Evolutionary conservation across 192 early-diverging fungal species (phyloP), one percentile per base, ranked within the genome.

Genomic region (Chytriomyces confervae): DNA sequence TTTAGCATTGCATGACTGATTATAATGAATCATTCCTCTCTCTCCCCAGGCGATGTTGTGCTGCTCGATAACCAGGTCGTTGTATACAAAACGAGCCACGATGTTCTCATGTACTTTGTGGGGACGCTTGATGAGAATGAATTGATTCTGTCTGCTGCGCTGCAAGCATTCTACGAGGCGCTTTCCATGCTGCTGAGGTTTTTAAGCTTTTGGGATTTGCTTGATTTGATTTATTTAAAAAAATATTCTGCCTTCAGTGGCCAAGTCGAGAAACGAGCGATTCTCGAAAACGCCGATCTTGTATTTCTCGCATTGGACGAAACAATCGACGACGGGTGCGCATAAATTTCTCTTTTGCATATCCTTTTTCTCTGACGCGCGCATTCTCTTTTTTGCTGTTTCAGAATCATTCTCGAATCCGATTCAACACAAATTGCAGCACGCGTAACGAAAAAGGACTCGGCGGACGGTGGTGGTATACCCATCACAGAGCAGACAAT

Each of bases 121-220:
- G 96, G 95, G 3, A 91, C 90, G 43, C 84, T 89, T 18, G 95
- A 99, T 69, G 95, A 98, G 81, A 99, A 99, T 84, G 97, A 99
- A 84, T 81, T 97, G 23, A 88, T 98, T 81, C 89, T 99, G 61
- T 80, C 83, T 43, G 86, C 88, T 47, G 91, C 94, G 64, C 84
- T 99, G 80, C 91, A 89, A 47, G 89, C 91, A 13, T 92, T 93
- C 77, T 91, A 92, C 50, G 97, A 99, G 70, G 92, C 95, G 0
- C 89, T 96, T 5, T 92, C 91, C 61, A 91, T 90, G 74, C 80
- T 96, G 73, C 87, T 98, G 50, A 94, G 92, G 91, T 61, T 8
- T 76, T 76, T 18, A 23, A 36, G n/a, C n/a, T n/a, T n/a, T n/a
- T n/a, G n/a, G n/a, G n/a, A n/a, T n/a, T n/a, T n/a, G n/a, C n/a